phyloP scores from a whole-genome alignment of 345 rosid species.

The Hibiscus syriacus region DNA sequence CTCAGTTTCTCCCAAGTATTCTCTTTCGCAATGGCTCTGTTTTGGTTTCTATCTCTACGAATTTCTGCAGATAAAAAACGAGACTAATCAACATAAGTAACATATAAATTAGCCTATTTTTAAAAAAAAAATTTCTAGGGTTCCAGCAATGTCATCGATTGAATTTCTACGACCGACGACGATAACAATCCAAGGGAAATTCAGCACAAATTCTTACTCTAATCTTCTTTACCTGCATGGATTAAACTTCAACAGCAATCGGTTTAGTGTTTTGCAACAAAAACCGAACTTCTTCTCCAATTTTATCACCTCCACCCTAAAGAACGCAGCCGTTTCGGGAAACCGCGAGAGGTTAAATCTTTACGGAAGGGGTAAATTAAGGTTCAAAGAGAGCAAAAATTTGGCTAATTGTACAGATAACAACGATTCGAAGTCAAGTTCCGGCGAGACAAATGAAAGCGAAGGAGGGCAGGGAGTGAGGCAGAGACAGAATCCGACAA shows the following conservation, averaged over 20 bases:
- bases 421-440: conserved; percentile 44
- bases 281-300: conserved; percentile 21
- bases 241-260: conserved; percentile 21
- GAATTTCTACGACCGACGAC: conserved; percentile 34
- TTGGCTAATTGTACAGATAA: conserved; percentile 63
- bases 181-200: conserved; percentile 20
- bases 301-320: conserved; percentile 22
- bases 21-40: neutral
- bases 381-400: conserved; percentile 26
- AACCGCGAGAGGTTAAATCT: conserved; percentile 16
- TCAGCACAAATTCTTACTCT: conserved; percentile 15
- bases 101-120: neutral
- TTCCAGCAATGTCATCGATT: conserved; percentile 36
- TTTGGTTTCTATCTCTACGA: neutral
- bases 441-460: conserved; percentile 32
- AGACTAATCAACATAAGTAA: neutral
- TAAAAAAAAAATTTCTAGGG: too few relatives aligned
- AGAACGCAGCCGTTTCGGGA: conserved; percentile 5
- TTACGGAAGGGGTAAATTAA: conserved; percentile 24
- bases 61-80: neutral
- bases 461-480: conserved; percentile 23
- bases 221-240: conserved; percentile 30
- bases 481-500: conserved; percentile 24
- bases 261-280: conserved; percentile 35
- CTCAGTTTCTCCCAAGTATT: neutral